A percentile compares a stretch with the other conserved stretches of the same genome.
Conservation (phyloP, 2,329 filamentous ascomycete genomes). For the Penicillium sp. region DNA sequence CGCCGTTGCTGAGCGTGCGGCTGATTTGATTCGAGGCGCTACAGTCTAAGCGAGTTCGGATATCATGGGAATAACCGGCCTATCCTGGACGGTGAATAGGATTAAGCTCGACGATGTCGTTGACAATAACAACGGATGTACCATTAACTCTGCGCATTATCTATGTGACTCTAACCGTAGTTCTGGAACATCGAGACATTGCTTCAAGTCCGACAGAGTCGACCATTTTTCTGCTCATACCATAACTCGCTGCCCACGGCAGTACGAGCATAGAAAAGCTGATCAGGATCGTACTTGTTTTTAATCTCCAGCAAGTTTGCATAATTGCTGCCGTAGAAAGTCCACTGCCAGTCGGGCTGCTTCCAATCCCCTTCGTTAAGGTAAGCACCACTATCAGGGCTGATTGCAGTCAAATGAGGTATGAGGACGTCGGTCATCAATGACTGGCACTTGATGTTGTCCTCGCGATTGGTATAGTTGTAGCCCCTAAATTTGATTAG, state of each 20-base stretch:
- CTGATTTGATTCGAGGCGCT: constrained; percentile 28
- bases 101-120: background rate
- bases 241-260: constrained; percentile 16
- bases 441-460: background rate
- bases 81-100: background rate
- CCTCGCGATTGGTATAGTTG: constrained; percentile 4
- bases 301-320: constrained; percentile 6
- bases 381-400: constrained; percentile 23
- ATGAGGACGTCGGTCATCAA: constrained; percentile 13
- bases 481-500: constrained; percentile 1
- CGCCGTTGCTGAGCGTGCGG: constrained; percentile 38
- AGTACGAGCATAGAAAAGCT: constrained; percentile 13
- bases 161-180: background rate
- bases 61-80: background rate
- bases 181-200: background rate
- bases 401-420: constrained; percentile 11
- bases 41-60: background rate
- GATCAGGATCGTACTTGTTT: constrained; percentile 15
- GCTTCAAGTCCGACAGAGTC: constrained; percentile 1
- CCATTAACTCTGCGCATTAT: background rate
- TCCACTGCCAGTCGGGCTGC: constrained; percentile 21
- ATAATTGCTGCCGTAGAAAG: constrained; percentile 26
- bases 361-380: constrained; percentile 28
- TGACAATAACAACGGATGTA: background rate
- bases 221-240: constrained; percentile 3